These are phyloP conservation scores for Xanthoconium purpureum DNA, from an alignment of 768 basidiomycete species.

Conservation along the genomic window DNA sequence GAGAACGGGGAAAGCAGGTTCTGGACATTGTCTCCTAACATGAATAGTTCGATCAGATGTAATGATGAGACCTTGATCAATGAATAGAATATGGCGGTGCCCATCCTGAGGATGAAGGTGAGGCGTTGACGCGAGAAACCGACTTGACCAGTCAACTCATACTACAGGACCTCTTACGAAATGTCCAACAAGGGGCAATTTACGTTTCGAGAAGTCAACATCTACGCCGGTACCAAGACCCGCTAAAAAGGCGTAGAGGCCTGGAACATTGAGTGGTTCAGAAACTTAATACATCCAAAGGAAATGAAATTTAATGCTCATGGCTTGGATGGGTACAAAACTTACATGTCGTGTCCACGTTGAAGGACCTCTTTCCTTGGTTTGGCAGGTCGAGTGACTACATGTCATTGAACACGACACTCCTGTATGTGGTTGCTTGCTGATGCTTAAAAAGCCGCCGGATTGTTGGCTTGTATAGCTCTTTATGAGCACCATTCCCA, in stretches of 20 bases:
- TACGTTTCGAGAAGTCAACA: slow-evolving; percentile 9
- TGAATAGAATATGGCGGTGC: background rate
- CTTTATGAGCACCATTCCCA: background rate
- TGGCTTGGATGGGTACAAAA: background rate
- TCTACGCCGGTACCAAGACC: slow-evolving; percentile 5
- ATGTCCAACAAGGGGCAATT: background rate
- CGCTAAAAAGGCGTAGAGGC: slow-evolving; percentile 3
- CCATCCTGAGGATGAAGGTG: background rate
- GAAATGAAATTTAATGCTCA: background rate
- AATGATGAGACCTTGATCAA: slow-evolving; percentile 6
- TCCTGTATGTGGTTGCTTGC: background rate
- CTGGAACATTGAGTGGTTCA: too few species aligned
- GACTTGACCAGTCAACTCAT: background rate
- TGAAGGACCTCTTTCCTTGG: slow-evolving; percentile 5
- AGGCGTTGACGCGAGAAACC: background rate
- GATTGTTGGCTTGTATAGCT: slow-evolving; percentile 9
- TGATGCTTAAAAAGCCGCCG: background rate
- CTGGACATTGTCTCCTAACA: background rate
- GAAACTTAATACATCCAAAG: background rate
- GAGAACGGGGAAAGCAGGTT: background rate
- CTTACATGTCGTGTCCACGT: background rate
- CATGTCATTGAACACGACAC: slow-evolving; percentile 3
- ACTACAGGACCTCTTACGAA: background rate
- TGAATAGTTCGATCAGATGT: slow-evolving; percentile 1
- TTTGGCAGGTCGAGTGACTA: slow-evolving; percentile 11